These are phyloP conservation scores for Solanum tarijense DNA, from an alignment of 257 asterid species.

Conservation along the genomic window DNA sequence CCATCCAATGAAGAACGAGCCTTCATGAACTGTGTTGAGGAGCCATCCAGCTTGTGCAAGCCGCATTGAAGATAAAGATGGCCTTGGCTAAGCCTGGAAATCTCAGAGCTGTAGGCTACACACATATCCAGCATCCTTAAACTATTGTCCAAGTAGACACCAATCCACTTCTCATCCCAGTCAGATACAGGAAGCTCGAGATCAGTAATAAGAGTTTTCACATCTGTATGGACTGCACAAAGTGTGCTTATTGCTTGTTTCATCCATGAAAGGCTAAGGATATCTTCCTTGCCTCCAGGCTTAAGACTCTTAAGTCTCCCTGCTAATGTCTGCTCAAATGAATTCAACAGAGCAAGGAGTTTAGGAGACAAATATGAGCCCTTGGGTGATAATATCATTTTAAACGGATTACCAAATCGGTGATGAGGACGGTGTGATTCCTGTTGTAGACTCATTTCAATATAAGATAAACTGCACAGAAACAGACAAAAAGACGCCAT, in stretches of 20 bases:
- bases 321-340: slow-evolving; percentile 56
- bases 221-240: slow-evolving; percentile 58
- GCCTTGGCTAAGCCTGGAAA: slow-evolving; percentile 67
- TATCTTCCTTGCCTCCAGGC: slow-evolving; percentile 50
- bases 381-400: slow-evolving; percentile 43
- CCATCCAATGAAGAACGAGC: slow-evolving; percentile 62
- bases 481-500: neutral
- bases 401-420: slow-evolving; percentile 75
- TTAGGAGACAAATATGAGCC: slow-evolving; percentile 54
- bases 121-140: slow-evolving; percentile 71
- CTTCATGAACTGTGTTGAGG: slow-evolving; percentile 37
- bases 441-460: slow-evolving; percentile 59
- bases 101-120: slow-evolving; percentile 72
- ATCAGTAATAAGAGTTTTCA: slow-evolving; percentile 48
- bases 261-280: slow-evolving; percentile 70
- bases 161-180: slow-evolving; percentile 92
- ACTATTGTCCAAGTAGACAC: slow-evolving; percentile 65
- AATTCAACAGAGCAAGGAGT: slow-evolving; percentile 45
- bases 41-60: slow-evolving; percentile 30
- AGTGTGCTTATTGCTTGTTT: slow-evolving; percentile 47
- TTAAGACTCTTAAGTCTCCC: slow-evolving; percentile 47
- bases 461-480: slow-evolving; percentile 24
- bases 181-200: slow-evolving; percentile 68
- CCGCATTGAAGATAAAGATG: slow-evolving; percentile 56
- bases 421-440: slow-evolving; percentile 53